These are phyloP conservation scores for Fraxinus dipetala DNA, from an alignment of 305 asterid species.

Conservation along the genomic window DNA sequence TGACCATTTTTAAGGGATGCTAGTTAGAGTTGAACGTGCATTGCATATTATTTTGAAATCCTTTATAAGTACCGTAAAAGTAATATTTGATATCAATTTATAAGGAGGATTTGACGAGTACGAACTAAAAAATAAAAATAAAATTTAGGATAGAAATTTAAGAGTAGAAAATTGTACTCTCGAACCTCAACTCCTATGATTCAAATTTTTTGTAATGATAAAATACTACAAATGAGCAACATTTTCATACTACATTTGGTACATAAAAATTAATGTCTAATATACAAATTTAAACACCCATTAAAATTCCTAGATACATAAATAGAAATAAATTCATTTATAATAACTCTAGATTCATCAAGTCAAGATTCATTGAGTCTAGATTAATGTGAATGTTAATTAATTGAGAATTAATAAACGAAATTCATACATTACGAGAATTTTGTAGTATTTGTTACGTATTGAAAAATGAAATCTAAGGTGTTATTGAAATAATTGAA, in stretches of 20 bases:
- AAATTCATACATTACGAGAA: not conserved
- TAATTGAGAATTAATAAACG: not conserved
- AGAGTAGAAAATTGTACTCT: not conserved
- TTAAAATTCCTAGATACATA: not conserved
- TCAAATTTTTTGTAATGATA: not conserved
- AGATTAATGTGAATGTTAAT: not conserved
- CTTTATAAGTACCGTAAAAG: not conserved
- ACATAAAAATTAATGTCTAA: not conserved
- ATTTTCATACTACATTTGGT: not conserved
- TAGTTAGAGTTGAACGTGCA: not conserved
- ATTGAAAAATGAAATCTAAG: not conserved
- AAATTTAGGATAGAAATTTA: not conserved
- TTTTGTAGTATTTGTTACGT: not conserved
- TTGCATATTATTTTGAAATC: not conserved
- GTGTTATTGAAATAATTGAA: not conserved
- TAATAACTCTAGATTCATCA: no score
- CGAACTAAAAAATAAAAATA: not conserved
- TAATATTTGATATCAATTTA: not conserved
- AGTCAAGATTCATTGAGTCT: not conserved
- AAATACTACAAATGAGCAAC: not conserved
- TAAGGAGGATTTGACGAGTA: not conserved
- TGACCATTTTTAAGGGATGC: slow-evolving; percentile 2
- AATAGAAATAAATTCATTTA: not conserved
- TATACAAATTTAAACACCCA: not conserved
- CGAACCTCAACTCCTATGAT: not conserved